Percentiles rank a stretch among this genome's conserved stretches.
Conservation (phyloP, 1,139 yeast species). For the Hyphopichia pseudoburtonii region DNA sequence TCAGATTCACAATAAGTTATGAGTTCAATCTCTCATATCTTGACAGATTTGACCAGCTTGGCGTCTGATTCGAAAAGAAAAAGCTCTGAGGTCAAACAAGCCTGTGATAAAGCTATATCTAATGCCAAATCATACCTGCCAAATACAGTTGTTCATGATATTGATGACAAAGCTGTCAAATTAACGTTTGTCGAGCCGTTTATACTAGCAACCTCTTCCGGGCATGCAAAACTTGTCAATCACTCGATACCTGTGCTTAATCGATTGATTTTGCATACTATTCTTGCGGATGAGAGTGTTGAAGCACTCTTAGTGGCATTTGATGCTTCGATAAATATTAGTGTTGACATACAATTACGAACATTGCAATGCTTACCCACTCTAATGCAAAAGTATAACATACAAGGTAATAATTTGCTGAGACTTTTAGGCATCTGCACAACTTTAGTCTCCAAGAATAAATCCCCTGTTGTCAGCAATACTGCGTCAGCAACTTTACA, state of each 20-base stretch:
- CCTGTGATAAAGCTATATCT: conserved; percentile 62
- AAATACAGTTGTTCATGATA: conserved; percentile 15
- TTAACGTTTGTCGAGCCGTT: conserved; percentile 68
- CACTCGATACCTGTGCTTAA: conserved; percentile 72
- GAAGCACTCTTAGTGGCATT: conserved; percentile 60
- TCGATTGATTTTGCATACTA: conserved; percentile 52
- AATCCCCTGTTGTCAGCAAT: conserved; percentile 76
- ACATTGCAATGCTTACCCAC: conserved; percentile 84
- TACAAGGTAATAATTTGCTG: conserved; percentile 58
- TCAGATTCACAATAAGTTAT: too few species aligned
- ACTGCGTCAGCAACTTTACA: conserved; percentile 93
- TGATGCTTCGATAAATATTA: conserved; percentile 70
- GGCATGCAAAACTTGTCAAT: conserved; percentile 71
- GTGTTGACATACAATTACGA: conserved; percentile 81
- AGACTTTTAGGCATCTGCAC: conserved; percentile 71
- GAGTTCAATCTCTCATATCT: conserved; percentile 33
- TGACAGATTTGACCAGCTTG: conserved; percentile 57
- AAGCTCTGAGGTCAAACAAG: conserved; percentile 62
- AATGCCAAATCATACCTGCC: conserved; percentile 36
- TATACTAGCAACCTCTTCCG: conserved; percentile 67
- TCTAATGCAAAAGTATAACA: conserved; percentile 63
- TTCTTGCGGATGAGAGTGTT: conserved; percentile 9
- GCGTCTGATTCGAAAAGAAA: conserved; percentile 72
- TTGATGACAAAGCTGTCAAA: conserved; percentile 32
- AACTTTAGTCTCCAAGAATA: conserved; percentile 65